These are phyloP conservation scores for Paecilomyces variotii DNA, from an alignment of 2,329 filamentous ascomycete genomes.

Conservation along the genomic window DNA sequence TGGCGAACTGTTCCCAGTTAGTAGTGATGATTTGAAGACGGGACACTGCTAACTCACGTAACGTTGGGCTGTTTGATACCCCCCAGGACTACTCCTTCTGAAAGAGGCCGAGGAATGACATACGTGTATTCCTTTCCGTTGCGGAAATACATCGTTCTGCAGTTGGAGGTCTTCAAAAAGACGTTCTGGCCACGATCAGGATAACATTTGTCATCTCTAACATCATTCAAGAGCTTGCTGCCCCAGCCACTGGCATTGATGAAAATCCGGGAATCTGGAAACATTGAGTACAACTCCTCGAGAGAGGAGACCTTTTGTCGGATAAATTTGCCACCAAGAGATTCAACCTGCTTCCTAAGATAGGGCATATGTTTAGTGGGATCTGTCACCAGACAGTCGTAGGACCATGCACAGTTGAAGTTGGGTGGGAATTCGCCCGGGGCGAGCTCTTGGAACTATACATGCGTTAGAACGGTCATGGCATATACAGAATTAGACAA, in stretches of 20 bases:
- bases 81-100: constrained; percentile 25
- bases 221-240: constrained; percentile 25
- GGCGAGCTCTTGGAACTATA: constrained; percentile 25
- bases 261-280: constrained; percentile 27
- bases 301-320: constrained; percentile 26
- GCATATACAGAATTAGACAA: background rate
- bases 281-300: constrained; percentile 25
- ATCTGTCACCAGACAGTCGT: constrained; percentile 30
- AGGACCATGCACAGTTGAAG: constrained; percentile 27
- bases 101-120: constrained; percentile 28
- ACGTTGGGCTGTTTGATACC: constrained; percentile 27
- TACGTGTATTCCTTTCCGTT: constrained; percentile 33
- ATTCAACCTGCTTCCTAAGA: constrained; percentile 19
- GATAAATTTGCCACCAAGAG: constrained; percentile 26
- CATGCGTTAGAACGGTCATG: background rate
- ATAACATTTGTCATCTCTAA: constrained; percentile 27
- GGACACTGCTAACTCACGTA: constrained; percentile 14
- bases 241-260: constrained; percentile 33
- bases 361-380: constrained; percentile 31
- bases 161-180: constrained; percentile 23
- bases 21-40: background rate
- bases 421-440: constrained; percentile 23
- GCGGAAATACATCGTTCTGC: constrained; percentile 25
- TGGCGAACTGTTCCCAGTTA: constrained; percentile 17
- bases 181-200: constrained; percentile 32